These are phyloP conservation scores for Sarcodon aspratus DNA, from an alignment of 768 basidiomycete genomes.

Conservation along the genomic window DNA sequence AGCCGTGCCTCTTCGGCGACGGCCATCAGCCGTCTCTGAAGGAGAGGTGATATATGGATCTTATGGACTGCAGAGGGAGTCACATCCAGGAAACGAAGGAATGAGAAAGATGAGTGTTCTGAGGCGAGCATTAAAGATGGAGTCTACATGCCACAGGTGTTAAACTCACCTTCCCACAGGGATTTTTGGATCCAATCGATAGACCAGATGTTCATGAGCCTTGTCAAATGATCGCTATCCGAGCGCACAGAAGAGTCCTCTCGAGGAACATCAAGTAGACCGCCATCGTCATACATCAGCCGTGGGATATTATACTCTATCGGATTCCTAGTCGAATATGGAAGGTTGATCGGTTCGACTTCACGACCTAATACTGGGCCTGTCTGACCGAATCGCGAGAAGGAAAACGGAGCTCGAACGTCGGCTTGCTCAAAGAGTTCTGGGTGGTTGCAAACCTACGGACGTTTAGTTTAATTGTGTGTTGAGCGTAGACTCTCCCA, in stretches of 20 bases:
- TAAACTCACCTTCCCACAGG: conserved; percentile 44
- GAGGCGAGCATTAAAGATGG: conserved; percentile 6
- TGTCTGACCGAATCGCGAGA: conserved; percentile 71
- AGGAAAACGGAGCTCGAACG: conserved; percentile 87
- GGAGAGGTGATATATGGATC: conserved; percentile 47
- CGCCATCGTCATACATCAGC: conserved; percentile 69
- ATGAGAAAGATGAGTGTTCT: conserved; percentile 59
- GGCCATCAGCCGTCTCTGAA: conserved; percentile 42
- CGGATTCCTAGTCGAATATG: conserved; percentile 82
- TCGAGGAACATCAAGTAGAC: conserved; percentile 52
- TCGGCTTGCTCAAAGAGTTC: conserved; percentile 97
- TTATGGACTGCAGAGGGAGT: conserved; percentile 55
- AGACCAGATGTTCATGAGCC: conserved; percentile 86
- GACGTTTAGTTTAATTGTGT: background rate
- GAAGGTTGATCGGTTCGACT: conserved; percentile 70
- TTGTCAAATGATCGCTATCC: conserved; percentile 45
- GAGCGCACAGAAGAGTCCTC: conserved; percentile 36
- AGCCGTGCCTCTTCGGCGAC: conserved; percentile 30
- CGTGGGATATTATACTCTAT: conserved; percentile 72
- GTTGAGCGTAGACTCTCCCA: conserved; percentile 12
- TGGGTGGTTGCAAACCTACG: conserved; percentile 92
- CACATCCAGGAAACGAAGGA: conserved; percentile 58
- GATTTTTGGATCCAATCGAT: conserved; percentile 71
- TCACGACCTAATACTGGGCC: conserved; percentile 70
- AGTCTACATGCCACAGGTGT: conserved; percentile 1